These are phyloP conservation scores for Stachybotrys chartarum DNA, from an alignment of 2,329 filamentous ascomycete species.

Conservation along the genomic window DNA sequence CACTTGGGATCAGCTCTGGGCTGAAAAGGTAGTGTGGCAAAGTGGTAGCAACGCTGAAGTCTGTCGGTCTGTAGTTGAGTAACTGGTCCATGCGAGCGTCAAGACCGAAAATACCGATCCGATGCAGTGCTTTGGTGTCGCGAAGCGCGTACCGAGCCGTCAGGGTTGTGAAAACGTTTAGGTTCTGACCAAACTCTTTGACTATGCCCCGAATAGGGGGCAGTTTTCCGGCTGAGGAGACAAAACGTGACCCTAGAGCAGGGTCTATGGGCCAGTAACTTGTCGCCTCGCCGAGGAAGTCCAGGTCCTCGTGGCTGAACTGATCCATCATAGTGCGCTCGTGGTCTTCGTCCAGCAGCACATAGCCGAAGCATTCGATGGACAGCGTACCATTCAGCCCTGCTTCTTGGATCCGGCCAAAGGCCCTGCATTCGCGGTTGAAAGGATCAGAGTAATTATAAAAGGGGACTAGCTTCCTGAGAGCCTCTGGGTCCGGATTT, in stretches of 20 bases:
- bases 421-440: constrained; percentile 17
- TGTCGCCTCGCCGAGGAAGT: not conserved
- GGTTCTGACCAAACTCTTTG: constrained; percentile 9
- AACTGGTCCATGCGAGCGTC: not conserved
- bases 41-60: not conserved
- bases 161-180: not conserved
- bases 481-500: not conserved
- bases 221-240: constrained; percentile 5
- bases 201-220: constrained; percentile 14
- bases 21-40: not conserved
- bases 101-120: not conserved
- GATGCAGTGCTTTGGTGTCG: not conserved
- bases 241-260: not conserved
- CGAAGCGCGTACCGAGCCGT: not conserved
- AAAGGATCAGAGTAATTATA: constrained; percentile 16
- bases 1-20: not conserved
- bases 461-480: constrained; percentile 3
- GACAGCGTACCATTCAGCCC: constrained; percentile 12
- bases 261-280: not conserved
- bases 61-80: not conserved
- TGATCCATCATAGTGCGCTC: constrained; percentile 7
- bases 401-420: constrained; percentile 17
- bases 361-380: constrained; percentile 16
- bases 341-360: constrained; percentile 13
- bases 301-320: constrained; percentile 3